Evolutionary conservation across 2,329 filamentous ascomycete genomes (phyloP), one percentile per base, ranked within the genome.

Genomic region (Arthrobotrys sinensis): DNA sequence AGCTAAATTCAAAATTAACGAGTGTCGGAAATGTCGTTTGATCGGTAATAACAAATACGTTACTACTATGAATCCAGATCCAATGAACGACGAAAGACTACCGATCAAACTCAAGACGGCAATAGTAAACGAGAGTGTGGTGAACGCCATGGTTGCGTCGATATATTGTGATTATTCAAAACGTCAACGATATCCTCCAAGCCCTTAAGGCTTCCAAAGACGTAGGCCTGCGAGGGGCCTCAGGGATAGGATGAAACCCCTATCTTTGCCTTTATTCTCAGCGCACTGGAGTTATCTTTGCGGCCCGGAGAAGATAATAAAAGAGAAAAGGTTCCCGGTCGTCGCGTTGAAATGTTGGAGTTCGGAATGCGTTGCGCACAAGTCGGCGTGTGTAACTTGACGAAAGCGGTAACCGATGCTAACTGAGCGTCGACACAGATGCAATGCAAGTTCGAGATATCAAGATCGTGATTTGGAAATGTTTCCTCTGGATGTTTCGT

Each of bases 11-110:
- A 79, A 43, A n/a, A 80, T 80, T 19, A 80, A 45, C 14, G 73
- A 71, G 46, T 80, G 79, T 57, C 79, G 55, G 40, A 80, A 80
- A 50, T 80, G 79, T 24, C 57, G 50, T 62, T 79, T 79, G 28
- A 79, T 70, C 10, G 79, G 75, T 24, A 80, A 66, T 14, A 80
- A 43, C 11, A 80, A 36, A 52, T 80, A 80, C 2, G 73, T 79
- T 12, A 79, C 38, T 28, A 57, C 50, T 24, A 80, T 80, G 32
- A 79, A 75, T 16, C 79, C 76, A 32, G 79, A 63, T 24, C 79
- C 79, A 8, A 80, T 28, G 24, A 69, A 62, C 8, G 79, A 80
- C 6, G 55, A 57, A 19, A 75, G 66, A 63, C 79, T 80, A 40
- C 79, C 79, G 32, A 80, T 53, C 32, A 80, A 21, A 24, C 48